Evolutionary conservation across 2,329 filamentous ascomycete genomes (phyloP).

Genomic region (Penicillium aurantiogriseum): DNA sequence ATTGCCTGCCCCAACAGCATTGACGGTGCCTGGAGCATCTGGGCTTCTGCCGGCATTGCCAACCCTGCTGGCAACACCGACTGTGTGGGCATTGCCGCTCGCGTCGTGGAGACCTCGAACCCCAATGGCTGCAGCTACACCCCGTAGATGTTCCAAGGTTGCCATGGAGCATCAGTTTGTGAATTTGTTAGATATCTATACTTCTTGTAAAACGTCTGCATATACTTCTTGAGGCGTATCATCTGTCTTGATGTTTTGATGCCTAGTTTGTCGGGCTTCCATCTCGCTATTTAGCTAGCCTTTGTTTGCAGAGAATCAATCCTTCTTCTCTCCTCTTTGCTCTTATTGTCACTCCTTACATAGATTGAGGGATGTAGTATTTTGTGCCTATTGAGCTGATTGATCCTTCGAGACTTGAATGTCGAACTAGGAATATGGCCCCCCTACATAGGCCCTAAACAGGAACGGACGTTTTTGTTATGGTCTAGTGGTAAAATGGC

Average conservation of each 20-base stretch:
- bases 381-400: too few relatives aligned
- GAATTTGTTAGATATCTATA: not conserved
- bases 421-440: too few relatives aligned
- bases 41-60: constrained; percentile 27
- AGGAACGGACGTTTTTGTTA: too few relatives aligned
- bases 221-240: not conserved
- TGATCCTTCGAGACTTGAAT: not conserved
- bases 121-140: constrained; percentile 31
- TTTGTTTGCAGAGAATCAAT: not conserved
- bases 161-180: not conserved
- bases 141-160: constrained; percentile 13
- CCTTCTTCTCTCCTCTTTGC: not conserved
- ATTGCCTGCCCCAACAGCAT: constrained; percentile 54
- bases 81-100: constrained; percentile 36
- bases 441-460: too few relatives aligned
- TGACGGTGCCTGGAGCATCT: constrained; percentile 45
- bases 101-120: constrained; percentile 22
- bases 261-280: not conserved
- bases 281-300: not conserved
- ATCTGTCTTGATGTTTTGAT: not conserved
- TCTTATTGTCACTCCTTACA: not conserved
- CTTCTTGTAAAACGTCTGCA: not conserved
- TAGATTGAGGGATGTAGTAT: too few relatives aligned
- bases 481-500: too few relatives aligned
- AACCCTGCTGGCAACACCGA: constrained; percentile 33